These are phyloP conservation scores for Cercospora sesami DNA, from an alignment of 2,329 filamentous ascomycete genomes.

Conservation along the genomic window DNA sequence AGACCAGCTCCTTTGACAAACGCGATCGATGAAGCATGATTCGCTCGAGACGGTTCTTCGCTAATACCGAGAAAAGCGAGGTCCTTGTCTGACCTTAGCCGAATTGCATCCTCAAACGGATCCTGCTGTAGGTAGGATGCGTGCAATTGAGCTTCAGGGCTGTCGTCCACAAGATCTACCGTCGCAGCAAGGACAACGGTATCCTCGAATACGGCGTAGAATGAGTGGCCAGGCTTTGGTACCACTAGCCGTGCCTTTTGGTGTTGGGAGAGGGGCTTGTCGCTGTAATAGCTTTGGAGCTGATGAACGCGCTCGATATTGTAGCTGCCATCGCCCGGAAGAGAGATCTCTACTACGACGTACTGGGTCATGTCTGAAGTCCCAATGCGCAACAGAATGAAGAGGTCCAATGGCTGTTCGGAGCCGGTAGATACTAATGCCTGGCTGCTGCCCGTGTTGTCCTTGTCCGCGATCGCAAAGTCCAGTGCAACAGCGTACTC, in stretches of 20 bases:
- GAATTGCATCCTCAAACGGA: conserved; percentile 82
- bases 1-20: conserved; percentile 61
- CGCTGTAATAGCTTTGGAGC: conserved; percentile 17
- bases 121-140: conserved; percentile 64
- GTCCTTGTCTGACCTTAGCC: conserved; percentile 62
- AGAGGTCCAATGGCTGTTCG: conserved; percentile 32
- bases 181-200: conserved; percentile 78
- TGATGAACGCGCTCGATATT: conserved; percentile 54
- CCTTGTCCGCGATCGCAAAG: conserved; percentile 63
- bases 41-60: conserved; percentile 47
- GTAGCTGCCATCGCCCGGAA: conserved; percentile 53
- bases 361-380: conserved; percentile 57
- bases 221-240: conserved; percentile 74
- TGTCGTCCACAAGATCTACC: conserved; percentile 60
- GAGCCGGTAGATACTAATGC: conserved; percentile 30
- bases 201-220: conserved; percentile 76
- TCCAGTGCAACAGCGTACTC: conserved; percentile 61
- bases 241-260: conserved; percentile 68
- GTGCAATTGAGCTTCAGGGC: conserved; percentile 71
- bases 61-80: conserved; percentile 54
- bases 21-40: conserved; percentile 46
- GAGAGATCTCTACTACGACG: conserved; percentile 68
- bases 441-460: conserved; percentile 27
- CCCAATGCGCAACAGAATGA: conserved; percentile 35
- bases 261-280: conserved; percentile 54